Percentiles rank a stretch among this genome's conserved stretches.
These are phyloP conservation scores for Chaetomium sp. DNA, from an alignment of 2,329 filamentous ascomycete genomes.

Conservation along the genomic window DNA sequence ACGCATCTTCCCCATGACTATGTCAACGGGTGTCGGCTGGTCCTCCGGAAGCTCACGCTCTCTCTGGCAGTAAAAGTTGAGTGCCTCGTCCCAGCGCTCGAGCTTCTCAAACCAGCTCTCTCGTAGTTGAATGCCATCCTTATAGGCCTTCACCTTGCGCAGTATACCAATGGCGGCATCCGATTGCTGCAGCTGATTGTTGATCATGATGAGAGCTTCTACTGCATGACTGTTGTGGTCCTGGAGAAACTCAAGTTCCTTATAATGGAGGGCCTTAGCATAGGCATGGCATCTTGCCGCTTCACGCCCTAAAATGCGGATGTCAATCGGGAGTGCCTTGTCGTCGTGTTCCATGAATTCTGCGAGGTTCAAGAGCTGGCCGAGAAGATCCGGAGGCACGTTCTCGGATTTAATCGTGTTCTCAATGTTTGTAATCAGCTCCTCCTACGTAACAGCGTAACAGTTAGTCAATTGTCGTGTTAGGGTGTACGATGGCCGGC, in stretches of 20 bases:
- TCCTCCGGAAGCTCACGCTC: constrained; percentile 61
- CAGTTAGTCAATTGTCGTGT: neutral
- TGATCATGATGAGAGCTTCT: constrained; percentile 97
- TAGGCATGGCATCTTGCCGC: constrained; percentile 96
- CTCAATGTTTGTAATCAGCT: constrained; percentile 92
- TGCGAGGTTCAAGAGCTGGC: constrained; percentile 88
- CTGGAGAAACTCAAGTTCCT: constrained; percentile 95
- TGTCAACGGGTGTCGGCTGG: constrained; percentile 66
- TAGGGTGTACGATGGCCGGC: neutral
- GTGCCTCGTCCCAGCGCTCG: constrained; percentile 94
- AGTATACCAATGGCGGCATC: constrained; percentile 98
- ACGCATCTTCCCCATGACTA: constrained; percentile 99
- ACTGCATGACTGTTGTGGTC: constrained; percentile 94
- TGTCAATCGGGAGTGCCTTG: constrained; percentile 95
- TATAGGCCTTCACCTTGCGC: constrained; percentile 89
- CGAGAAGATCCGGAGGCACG: constrained; percentile 90
- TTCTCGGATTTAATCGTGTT: constrained; percentile 91
- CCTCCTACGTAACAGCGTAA: constrained; percentile 45
- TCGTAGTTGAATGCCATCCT: constrained; percentile 84
- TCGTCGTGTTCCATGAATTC: constrained; percentile 99
- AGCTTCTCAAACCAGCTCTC: constrained; percentile 99
- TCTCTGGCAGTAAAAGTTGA: constrained; percentile 84
- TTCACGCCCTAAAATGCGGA: constrained; percentile 86
- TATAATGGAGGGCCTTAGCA: constrained; percentile 97
- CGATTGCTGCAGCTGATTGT: constrained; percentile 97